These are phyloP conservation scores for Helminthosporium solani DNA, from an alignment of 2,329 filamentous ascomycete species.

Conservation along the genomic window DNA sequence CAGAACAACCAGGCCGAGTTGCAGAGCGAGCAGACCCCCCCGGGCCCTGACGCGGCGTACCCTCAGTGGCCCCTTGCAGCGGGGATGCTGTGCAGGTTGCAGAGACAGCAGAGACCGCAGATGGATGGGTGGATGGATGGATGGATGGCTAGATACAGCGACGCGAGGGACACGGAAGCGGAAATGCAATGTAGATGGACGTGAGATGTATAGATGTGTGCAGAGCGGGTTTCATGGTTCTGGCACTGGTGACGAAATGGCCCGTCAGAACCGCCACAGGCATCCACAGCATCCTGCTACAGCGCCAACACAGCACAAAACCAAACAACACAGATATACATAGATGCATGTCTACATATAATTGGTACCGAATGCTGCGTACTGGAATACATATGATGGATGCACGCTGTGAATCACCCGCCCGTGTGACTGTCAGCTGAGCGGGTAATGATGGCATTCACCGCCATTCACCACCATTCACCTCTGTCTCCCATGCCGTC, in stretches of 20 bases:
- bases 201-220: not conserved
- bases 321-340: not conserved
- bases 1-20: constrained; percentile 14
- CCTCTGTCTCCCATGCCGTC: too few species aligned
- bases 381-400: not conserved
- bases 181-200: not conserved
- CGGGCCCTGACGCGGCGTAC: constrained; percentile 29
- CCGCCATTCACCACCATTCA: not conserved
- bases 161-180: too few species aligned
- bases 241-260: constrained; percentile 15
- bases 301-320: constrained; percentile 8
- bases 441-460: not conserved
- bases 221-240: too few species aligned
- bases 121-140: constrained; percentile 14
- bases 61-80: constrained; percentile 30
- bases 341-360: too few species aligned
- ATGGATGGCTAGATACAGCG: too few species aligned
- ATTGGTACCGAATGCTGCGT: too few species aligned
- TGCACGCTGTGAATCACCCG: not conserved
- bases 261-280: not conserved
- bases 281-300: not conserved
- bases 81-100: constrained; percentile 23
- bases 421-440: not conserved
- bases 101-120: constrained; percentile 26
- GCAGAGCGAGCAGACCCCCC: constrained; percentile 3